phyloP scores from a whole-genome alignment of 495 filamentous ascomycete genomes.

The Talaromyces thailandensis region DNA sequence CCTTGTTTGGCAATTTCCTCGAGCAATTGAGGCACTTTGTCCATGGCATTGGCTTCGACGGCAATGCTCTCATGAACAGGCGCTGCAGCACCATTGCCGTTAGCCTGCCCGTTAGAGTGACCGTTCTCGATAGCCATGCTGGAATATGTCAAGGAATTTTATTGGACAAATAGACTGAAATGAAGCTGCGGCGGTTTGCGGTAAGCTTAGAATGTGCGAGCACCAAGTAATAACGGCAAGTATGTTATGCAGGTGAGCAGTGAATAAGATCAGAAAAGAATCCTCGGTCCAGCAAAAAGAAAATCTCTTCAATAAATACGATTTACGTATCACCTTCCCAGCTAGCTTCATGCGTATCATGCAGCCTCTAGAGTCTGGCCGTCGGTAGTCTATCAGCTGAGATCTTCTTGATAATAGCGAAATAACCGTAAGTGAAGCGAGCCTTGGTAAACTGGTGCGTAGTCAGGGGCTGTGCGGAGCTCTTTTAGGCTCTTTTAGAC shows the following conservation, averaged over 20 bases:
- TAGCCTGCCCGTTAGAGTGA: not conserved
- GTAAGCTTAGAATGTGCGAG: not conserved
- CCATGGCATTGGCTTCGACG: constrained; percentile 16
- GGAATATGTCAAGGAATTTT: not conserved
- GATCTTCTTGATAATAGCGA: not conserved
- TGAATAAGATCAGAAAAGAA: not conserved
- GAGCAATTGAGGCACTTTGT: constrained; percentile 18
- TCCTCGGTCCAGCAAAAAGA: not conserved
- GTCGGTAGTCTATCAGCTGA: not conserved
- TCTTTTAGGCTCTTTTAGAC: not conserved
- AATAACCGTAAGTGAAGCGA: not conserved
- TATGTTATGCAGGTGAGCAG: not conserved
- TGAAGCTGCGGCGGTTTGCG: not conserved
- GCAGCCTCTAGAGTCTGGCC: not conserved
- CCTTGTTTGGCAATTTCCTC: constrained; percentile 16
- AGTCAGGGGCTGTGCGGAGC: not conserved
- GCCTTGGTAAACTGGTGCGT: not conserved
- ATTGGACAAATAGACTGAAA: not conserved
- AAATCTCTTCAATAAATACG: not conserved
- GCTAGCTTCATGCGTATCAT: not conserved
- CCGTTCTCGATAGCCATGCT: constrained; percentile 1
- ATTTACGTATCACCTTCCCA: not conserved
- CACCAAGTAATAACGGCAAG: too few species aligned
- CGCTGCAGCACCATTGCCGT: constrained; percentile 1
- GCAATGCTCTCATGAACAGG: constrained; percentile 11